Evolutionary conservation across 306 rosid genomes (phyloP), one percentile per base, ranked within the genome.

Genomic region (Argentina anserina): DNA sequence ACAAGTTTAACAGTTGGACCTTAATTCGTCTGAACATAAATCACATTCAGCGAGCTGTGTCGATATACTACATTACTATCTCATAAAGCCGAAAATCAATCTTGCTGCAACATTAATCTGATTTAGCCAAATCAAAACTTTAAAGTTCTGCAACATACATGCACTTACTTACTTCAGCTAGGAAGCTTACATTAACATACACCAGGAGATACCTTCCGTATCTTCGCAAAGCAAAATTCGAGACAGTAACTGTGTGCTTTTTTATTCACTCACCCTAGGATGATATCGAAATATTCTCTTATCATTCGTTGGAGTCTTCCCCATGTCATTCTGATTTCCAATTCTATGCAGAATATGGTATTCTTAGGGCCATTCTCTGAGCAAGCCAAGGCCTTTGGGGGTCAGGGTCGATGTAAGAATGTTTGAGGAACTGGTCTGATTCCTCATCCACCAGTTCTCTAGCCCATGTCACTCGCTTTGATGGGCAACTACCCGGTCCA

Each of bases 311-410:
- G 64, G 79, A 69, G 46, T 46, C 74, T 41, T 74, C 70, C 67
- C 18, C 74, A 3, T 46, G 45, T 46, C 52, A 60, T 50, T 75
- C 26, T 20, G 11, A 25, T 49, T 15, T 47, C 2, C 73, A 65
- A 67, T 42, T 81, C 76, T 73, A 90, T 40, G 97, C 96, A 65
- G 96, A 90, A 81, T 73, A 82, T 37, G 97, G 97, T 63, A 90
- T 75, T 82, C 76, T 90, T 55, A 78, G 53, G 56, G 89, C 92
- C 98, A 93, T 83, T 80, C 79, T 90, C 78, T 79, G 97, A 49
- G 92, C 86, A 76, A 93, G 96, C 97, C 98, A 90, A 72, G 97
- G 93, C 82, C 81, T 84, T 34, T 79, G 62, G 28, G 74, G 49
- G 61, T 90, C 85, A 6, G 98, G 97, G 64, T 90, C 98, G 66